Percentiles rank a stretch among this genome's conserved stretches.
Evolutionary conservation across 352 stramenopile species (phyloP).

Genomic region (Phytophthora crassamura): DNA sequence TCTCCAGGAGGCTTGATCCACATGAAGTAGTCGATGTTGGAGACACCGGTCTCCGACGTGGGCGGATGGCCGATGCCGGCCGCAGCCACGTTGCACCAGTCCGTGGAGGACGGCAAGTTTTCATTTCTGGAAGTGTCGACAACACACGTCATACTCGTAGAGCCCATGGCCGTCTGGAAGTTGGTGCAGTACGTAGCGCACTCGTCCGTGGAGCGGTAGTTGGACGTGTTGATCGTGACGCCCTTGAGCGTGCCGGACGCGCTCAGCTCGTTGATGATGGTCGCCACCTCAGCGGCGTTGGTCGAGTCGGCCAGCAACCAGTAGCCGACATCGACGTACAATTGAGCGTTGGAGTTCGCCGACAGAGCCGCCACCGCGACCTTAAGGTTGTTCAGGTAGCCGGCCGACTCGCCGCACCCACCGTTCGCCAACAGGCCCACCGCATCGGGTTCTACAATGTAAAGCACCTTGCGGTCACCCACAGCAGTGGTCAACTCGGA

Average conservation of each 20-base stretch:
- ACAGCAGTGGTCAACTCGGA: constrained; percentile 42
- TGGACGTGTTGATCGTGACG: constrained; percentile 77
- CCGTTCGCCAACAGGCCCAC: constrained; percentile 56
- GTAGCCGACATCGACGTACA: constrained; percentile 75
- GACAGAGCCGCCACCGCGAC: constrained; percentile 59
- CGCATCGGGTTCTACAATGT: constrained; percentile 73
- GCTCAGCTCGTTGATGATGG: constrained; percentile 54
- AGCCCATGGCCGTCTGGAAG: constrained; percentile 60
- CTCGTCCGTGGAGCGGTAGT: constrained; percentile 69
- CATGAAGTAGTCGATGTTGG: constrained; percentile 71
- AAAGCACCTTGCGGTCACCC: constrained; percentile 61
- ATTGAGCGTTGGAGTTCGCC: constrained; percentile 55
- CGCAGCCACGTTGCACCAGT: constrained; percentile 77
- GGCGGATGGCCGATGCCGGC: constrained; percentile 66
- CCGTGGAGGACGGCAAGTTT: constrained; percentile 35
- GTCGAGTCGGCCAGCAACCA: constrained; percentile 53
- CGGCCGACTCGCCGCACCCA: constrained; percentile 45
- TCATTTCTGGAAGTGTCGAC: constrained; percentile 76
- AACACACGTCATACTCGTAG: constrained; percentile 55
- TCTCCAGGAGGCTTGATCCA: constrained; percentile 75
- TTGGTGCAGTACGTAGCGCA: constrained; percentile 54
- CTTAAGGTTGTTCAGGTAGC: constrained; percentile 63
- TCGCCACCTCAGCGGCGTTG: constrained; percentile 36
- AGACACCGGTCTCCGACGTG: constrained; percentile 50
- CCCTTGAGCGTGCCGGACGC: constrained; percentile 53